Evolutionary conservation across 164 flowering plant species (phyloP).

Genomic region (Brasenia schreberi): DNA sequence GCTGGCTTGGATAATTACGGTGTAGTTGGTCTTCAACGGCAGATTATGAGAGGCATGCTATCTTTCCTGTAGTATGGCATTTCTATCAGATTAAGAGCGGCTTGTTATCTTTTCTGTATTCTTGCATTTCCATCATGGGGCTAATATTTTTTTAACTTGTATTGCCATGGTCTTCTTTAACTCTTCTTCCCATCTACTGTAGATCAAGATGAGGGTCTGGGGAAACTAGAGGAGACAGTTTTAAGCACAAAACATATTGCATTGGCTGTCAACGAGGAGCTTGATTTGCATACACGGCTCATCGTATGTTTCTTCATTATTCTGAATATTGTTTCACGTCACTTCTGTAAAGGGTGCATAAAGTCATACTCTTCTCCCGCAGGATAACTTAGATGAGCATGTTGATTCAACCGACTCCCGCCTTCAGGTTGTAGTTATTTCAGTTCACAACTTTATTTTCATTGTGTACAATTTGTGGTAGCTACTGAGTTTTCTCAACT

Average conservation of each 20-base stretch:
- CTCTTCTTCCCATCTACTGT: conserved; percentile 8
- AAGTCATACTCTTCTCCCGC: conserved; percentile 8
- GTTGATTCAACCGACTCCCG: conserved; percentile 66
- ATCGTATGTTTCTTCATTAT: conserved; percentile 26
- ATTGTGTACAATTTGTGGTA: too few relatives aligned
- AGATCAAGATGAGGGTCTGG: conserved; percentile 96
- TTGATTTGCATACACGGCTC: conserved; percentile 66
- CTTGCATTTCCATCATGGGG: background rate
- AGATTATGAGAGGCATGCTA: conserved; percentile 67
- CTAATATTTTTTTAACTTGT: background rate
- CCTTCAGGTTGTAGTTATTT: conserved; percentile 31
- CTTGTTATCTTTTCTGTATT: conserved; percentile 6
- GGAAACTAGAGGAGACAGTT: conserved; percentile 67
- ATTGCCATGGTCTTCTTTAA: background rate
- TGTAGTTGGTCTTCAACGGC: conserved; percentile 69
- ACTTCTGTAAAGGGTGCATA: background rate
- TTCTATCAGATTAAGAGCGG: conserved; percentile 67
- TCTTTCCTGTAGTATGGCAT: background rate
- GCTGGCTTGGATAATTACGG: conserved; percentile 72
- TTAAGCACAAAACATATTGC: conserved; percentile 84
- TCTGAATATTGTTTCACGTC: background rate
- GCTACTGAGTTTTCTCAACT: too few relatives aligned
- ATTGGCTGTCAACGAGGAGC: conserved; percentile 79
- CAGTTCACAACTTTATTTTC: background rate
- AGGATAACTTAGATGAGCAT: conserved; percentile 77